Conservation (phyloP, 1,284 basidiomycete species). For the Austroboletus niveus region DNA sequence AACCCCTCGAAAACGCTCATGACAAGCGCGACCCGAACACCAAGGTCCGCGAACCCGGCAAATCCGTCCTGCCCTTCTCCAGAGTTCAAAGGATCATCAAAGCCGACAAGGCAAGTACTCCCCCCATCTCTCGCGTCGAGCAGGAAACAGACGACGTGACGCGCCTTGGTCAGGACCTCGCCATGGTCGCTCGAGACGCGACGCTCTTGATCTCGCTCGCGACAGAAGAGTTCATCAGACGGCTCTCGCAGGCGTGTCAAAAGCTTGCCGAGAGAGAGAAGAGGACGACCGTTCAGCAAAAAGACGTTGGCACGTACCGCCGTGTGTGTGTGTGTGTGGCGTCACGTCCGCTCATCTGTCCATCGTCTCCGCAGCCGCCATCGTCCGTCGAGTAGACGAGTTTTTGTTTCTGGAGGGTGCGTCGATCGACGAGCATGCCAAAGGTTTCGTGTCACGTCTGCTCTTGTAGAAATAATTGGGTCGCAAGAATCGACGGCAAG, state of each 20-base stretch:
- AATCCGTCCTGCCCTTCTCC: conserved; percentile 64
- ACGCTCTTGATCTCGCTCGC: conserved; percentile 71
- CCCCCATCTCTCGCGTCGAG: neutral
- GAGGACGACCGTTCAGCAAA: conserved; percentile 64
- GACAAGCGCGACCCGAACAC: conserved; percentile 23
- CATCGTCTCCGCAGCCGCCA: conserved; percentile 43
- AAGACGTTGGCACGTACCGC: conserved; percentile 58
- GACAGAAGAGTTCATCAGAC: conserved; percentile 75
- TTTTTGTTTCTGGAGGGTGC: conserved; percentile 65
- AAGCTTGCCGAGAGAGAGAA: conserved; percentile 60
- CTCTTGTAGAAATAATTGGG: conserved; percentile 51
- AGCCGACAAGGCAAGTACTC: conserved; percentile 63
- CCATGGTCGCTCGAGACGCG: conserved; percentile 70
- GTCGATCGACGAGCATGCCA: conserved; percentile 35
- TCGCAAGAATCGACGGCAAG: conserved; percentile 44
- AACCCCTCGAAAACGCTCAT: neutral
- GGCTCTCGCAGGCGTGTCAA: conserved; percentile 59
- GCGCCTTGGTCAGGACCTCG: conserved; percentile 56
- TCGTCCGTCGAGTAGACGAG: conserved; percentile 65
- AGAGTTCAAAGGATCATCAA: conserved; percentile 79
- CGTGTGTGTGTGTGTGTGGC: neutral
- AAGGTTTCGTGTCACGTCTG: conserved; percentile 4
- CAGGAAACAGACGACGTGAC: neutral
- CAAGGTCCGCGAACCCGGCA: conserved; percentile 51
- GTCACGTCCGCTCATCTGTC: neutral